These are phyloP conservation scores for Penicillium malachiteum DNA, from an alignment of 495 filamentous ascomycete genomes.

Conservation along the genomic window DNA sequence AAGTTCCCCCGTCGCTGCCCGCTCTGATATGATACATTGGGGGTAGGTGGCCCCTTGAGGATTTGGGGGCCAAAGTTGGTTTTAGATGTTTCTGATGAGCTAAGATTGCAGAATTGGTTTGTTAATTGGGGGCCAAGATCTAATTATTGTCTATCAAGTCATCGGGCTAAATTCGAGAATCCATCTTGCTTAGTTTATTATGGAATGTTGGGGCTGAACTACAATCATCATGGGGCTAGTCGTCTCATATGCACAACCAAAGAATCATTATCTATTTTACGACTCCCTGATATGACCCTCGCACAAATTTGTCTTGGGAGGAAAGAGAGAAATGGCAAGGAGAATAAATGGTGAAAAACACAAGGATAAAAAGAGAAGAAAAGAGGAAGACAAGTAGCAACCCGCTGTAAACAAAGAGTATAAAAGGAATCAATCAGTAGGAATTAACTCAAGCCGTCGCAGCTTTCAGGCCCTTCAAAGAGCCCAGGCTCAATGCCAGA, in stretches of 20 bases:
- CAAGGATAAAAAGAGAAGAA: conserved; percentile 7
- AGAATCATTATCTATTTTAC: conserved; percentile 11
- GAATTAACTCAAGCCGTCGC: conserved; percentile 44
- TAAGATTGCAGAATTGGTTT: no score
- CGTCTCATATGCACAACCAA: background rate
- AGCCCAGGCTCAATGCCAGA: conserved; percentile 88
- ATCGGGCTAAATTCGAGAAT: no score
- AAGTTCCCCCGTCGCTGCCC: no score
- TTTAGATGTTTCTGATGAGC: no score
- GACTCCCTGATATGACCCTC: conserved; percentile 4
- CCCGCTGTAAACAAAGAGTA: conserved; percentile 23
- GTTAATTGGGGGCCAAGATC: no score
- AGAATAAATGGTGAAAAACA: conserved; percentile 20
- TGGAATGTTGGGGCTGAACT: background rate
- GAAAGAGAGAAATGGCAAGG: conserved; percentile 25
- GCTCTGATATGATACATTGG: no score
- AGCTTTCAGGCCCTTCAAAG: conserved; percentile 86
- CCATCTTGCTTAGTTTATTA: no score
- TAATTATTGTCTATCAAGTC: no score
- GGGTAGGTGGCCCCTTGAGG: no score
- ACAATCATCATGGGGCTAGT: background rate
- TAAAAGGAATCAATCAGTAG: conserved; percentile 7
- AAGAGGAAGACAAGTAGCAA: conserved; percentile 25
- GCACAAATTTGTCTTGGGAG: conserved; percentile 6
- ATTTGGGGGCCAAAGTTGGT: no score